Evolutionary conservation across 257 asterid species (phyloP), one percentile per base, ranked within the genome.

Genomic region (Petrea volubilis): DNA sequence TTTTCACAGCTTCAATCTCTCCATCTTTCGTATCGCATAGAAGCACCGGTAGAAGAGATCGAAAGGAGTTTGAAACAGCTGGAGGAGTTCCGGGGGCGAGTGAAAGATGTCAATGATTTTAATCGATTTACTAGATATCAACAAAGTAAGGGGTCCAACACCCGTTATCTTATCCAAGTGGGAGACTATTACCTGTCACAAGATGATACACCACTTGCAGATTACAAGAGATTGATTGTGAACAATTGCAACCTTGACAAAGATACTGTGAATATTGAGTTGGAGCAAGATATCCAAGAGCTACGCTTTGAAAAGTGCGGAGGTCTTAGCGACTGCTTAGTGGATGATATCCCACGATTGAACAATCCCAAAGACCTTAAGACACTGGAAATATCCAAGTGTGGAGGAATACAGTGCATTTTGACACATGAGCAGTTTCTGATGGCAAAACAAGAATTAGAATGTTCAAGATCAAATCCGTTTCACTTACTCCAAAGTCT

Each of bases 1-100:
- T 57, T 67, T 12, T 9, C 17, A 23, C 0, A 15, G 6, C 64
- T 74, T 49, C 74, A 74, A 31, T 20, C 25, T 27, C 51, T 75
- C 6, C 28, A 9, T 4, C 34, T 74, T 15, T 74, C 79, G 27
- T 6, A 2, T 28, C 64, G 33, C 0, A 6, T 66, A 11, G 14
- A 46, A 10, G 56, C 52, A 27, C 46, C 59, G 6, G 9, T 65
- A 25, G 44, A 29, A 24, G 69, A 71, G 20, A 33, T 66, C 3
- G 63, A 6, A n/a, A n/a, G n/a, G 21, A 14, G 24, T 14, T 18
- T 24, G 62, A 27, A 57, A 15, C 5, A 38, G 14, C 50, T 74
- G n/a, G 78, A 64, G 18, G 66, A 38, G 60, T 64, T 64, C 15
- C 2, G 7, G 15, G 38, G 38, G 38, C 38, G 38, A 33, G 38